Evolutionary conservation across 805 yeast species (phyloP), one percentile per base, ranked within the genome.

Genomic region (Cephaloascus fragrans): DNA sequence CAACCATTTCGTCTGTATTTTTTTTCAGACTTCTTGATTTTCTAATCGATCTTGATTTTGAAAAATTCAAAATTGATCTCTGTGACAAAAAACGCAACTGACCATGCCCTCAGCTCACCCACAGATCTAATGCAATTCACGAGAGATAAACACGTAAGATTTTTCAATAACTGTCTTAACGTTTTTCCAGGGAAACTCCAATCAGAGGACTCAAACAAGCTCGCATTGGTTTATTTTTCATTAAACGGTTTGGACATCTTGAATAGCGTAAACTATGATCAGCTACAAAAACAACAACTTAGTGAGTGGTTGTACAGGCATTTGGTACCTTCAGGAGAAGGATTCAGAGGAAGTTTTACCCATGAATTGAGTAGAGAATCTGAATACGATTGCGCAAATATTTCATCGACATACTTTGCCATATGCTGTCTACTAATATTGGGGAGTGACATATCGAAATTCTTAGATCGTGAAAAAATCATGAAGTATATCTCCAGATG

Each of bases 371-470:
- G 43, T 14, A 50, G 47, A 2, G 35, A 15, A 4, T 43, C 42
- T 1, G 40, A 44, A 31, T 79, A 75, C 48, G 88, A 80, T 49
- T 61, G 77, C 1, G 75, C 89, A 1, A 81, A 77, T 45, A 56
- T 86, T 4, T 74, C 90, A 1, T 76, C 88, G 4, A 88, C 96
- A 0, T 77, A 79, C 46, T 83, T 88, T 59, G 89, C 86, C 2
- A 56, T 88, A 26, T 70, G 75, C 28, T 62, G 71, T 9, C 61
- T 83, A 31, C 52, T 76, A 1, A 60, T 74, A n/a, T 58, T 83
- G 12, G 62, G 64, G 26, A 73, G 68, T 37, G 67, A 64, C 26
- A 46, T 62, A 46, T 20, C 44, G 14, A 34, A 42, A 14, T 41
- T n/a, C n/a, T 20, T 65, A 17, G 57, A 61, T 46, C 51, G 68